A percentile compares a stretch with the other conserved stretches of the same genome.
These are phyloP conservation scores for Nicotiana benthamiana DNA, from an alignment of 257 asterid genomes.

Conservation along the genomic window DNA sequence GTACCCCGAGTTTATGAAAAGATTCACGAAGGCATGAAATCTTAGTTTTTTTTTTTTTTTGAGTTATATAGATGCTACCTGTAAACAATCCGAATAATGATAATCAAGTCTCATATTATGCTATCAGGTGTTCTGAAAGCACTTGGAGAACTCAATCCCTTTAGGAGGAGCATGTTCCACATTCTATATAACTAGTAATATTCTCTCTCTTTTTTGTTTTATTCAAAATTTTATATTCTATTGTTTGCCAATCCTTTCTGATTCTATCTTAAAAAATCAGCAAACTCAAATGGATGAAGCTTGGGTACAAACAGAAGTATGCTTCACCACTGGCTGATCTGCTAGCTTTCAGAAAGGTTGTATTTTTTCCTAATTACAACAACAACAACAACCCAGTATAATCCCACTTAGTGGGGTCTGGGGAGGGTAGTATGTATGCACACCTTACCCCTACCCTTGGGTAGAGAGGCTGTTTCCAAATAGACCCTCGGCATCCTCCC, in stretches of 20 bases:
- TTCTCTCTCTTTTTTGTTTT: neutral
- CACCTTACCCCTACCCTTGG: too few relatives aligned
- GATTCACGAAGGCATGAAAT: constrained; percentile 65
- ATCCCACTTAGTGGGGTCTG: too few relatives aligned
- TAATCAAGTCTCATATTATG: constrained; percentile 4
- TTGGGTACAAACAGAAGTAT: constrained; percentile 77
- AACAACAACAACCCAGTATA: too few relatives aligned
- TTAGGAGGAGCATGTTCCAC: constrained; percentile 68
- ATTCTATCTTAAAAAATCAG: constrained; percentile 35
- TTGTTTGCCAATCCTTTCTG: neutral
- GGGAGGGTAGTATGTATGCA: too few relatives aligned
- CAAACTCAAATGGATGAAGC: constrained; percentile 87
- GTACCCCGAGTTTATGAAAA: constrained; percentile 88
- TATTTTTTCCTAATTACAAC: neutral
- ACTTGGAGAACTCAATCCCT: constrained; percentile 76
- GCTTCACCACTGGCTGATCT: constrained; percentile 87
- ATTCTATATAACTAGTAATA: constrained; percentile 67
- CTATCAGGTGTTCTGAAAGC: constrained; percentile 69
- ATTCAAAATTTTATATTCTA: neutral
- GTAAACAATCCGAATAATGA: neutral
- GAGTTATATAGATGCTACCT: neutral
- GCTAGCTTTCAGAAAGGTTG: constrained; percentile 87
- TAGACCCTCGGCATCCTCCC: too few relatives aligned
- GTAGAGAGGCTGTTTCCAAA: too few relatives aligned
- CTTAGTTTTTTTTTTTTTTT: neutral